Base-by-base conservation (phyloP, 495 filamentous ascomycete species). In the Podospora pseudoanserina region DNA sequence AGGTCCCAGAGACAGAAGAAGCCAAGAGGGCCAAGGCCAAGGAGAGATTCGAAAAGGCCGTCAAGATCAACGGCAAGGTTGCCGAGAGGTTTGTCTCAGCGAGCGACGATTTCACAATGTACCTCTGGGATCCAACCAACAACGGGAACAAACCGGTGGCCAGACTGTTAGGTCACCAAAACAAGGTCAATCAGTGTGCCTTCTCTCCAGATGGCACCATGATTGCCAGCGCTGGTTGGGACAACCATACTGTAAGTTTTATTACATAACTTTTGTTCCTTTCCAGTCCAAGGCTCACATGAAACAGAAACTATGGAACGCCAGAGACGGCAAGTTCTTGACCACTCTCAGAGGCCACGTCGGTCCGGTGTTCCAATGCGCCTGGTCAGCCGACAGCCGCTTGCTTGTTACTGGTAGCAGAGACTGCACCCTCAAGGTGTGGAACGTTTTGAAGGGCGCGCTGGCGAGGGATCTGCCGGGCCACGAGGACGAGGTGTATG, bases 361-460 rank as follows among this genome's bases (percentile, higher is more conserved):
- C 15, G 94, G 90, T 20, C 89, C 94, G 15, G 76, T 99, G 28
- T 97, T 96, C 76, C 91, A 94, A 77, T 91, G 91, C 73, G 88
- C 88, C 56, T 99, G 97, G 80, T 93, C 90, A 9, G 89, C 96
- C 16, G 96, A 99, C 76, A 93, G 90, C 20, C 82, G 93, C 16
- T 80, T 97, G 27, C 80, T 97, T 9, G 93, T 96, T 1, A 96
- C 91, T 30, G 89, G 85, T 4, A 91, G 88, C 72, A 97, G 96
- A 79, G 96, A 99, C 74, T 96, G 92, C 6, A 99, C 96, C 1
- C 78, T 98, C 34, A 99, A 99, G 77, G 89, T 94, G 4, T 97
- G 94, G 93, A 92, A 96, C 76, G 88, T 95, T 63, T 84, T 89
- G 60, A 93, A 87, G 0, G 92, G 91, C 15, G 97, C 94, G 74